These are phyloP conservation scores for Hericium rajendrae DNA, from an alignment of 768 basidiomycete species.

Conservation along the genomic window DNA sequence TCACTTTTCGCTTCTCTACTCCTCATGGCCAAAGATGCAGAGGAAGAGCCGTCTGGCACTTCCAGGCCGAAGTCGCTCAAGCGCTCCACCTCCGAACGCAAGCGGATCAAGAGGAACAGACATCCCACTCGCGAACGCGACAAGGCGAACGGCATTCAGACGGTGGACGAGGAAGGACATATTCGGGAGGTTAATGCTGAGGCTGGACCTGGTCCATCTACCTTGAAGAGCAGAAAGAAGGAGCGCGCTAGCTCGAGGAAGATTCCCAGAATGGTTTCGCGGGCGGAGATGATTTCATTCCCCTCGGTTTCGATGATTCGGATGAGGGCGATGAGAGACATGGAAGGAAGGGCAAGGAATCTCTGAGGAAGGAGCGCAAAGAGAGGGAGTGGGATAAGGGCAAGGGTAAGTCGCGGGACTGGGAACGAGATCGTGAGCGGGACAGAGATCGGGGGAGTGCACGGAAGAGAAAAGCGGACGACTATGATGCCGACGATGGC, in stretches of 20 bases:
- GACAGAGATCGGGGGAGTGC: slow-evolving; percentile 20
- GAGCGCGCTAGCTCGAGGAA: not conserved
- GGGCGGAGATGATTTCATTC: slow-evolving; percentile 25
- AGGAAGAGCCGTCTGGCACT: too few species aligned
- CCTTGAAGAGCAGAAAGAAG: not conserved
- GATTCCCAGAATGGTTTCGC: slow-evolving; percentile 5
- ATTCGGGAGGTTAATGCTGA: not conserved
- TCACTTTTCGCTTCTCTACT: too few species aligned
- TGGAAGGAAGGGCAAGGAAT: not conserved
- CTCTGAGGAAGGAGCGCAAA: not conserved
- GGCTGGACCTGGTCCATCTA: not conserved
- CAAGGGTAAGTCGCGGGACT: slow-evolving; percentile 1
- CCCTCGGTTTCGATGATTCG: slow-evolving; percentile 11
- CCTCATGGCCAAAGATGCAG: too few species aligned
- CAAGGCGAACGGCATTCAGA: not conserved
- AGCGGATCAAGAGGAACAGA: too few species aligned
- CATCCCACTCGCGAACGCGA: not conserved
- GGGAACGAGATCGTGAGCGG: slow-evolving; percentile 12
- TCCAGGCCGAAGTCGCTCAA: too few species aligned
- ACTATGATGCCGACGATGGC: slow-evolving; percentile 38
- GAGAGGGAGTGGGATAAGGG: slow-evolving; percentile 11
- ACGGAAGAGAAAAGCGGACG: slow-evolving; percentile 39
- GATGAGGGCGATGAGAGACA: not conserved
- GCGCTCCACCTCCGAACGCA: too few species aligned
- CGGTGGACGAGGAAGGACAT: not conserved